Evolutionary conservation across 345 rosid genomes (phyloP).

Genomic region (Eucalyptus tenuipes): DNA sequence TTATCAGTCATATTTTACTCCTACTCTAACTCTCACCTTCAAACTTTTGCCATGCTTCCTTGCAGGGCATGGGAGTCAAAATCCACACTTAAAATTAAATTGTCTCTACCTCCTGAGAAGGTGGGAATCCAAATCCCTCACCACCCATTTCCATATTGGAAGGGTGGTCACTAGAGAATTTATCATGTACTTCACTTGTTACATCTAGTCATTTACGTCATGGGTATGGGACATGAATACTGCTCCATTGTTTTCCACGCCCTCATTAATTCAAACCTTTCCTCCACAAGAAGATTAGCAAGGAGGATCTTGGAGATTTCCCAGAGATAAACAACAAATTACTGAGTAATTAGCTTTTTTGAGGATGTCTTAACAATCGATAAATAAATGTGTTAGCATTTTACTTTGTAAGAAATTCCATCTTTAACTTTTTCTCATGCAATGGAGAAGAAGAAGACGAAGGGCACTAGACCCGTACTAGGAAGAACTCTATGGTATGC

Average conservation of each 20-base stretch:
- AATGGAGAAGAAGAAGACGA: background rate
- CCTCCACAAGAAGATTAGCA: background rate
- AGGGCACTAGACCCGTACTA: background rate
- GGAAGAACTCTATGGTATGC: background rate
- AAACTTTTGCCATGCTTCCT: no score
- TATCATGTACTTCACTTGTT: no score
- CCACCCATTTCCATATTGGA: rapidly evolving
- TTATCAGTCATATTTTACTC: rapidly evolving
- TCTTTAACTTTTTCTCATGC: background rate
- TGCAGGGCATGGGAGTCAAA: rapidly evolving
- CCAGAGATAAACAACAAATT: background rate
- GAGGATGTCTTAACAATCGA: background rate
- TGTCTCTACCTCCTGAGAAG: rapidly evolving
- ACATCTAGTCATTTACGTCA: no score
- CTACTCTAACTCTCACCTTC: rapidly evolving
- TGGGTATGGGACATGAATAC: background rate
- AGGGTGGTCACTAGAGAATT: no score
- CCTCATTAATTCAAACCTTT: background rate
- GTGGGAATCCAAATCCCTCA: rapidly evolving
- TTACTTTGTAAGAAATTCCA: background rate
- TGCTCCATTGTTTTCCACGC: background rate
- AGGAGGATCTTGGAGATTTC: no score
- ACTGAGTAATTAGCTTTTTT: no score
- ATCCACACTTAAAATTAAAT: no score
- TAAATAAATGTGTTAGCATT: no score